Evolutionary conservation across 2,329 filamentous ascomycete genomes (phyloP), one percentile per base, ranked within the genome.

Genomic region (Exophiala lecanii-corni): DNA sequence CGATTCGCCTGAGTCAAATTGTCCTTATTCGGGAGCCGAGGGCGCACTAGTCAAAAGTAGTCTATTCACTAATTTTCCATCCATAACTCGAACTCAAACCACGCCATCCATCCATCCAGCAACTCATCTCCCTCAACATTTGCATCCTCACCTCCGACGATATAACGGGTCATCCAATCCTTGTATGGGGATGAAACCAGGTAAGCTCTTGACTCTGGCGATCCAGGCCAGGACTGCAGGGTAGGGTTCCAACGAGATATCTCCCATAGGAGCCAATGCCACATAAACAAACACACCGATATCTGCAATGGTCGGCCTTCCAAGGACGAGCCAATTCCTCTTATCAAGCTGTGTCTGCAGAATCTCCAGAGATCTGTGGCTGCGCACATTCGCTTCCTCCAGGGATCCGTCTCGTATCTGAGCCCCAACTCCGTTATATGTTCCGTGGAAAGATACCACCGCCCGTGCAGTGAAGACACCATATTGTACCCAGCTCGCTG

Each of bases 351-450:
- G 39, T 43, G 37, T 31, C 47, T 46, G 37, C 41, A 48, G 18
- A 45, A 19, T 76, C 74, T 42, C 71, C 72, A 53, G 75, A 75
- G 51, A 79, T 70, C 50, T 76, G 69, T 63, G 72, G 77, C 80
- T 80, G 82, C 49, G 79, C 79, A 55, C 79, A 82, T 57, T 50
- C 47, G 53, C 35, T 35, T 42, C 57, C 41, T 25, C 45, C 47
- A 49, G 12, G 3, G 26, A n/a, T 2, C 36, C 40, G 31, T 47
- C 53, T 3, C 48, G 45, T 13, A 47, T 41, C 31, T 53, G 48
- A 25, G 44, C 43, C 16, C 23, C 23, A 12, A 26, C 12, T 12
- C 23, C 23, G 12, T 26, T 26, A 26, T 26, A 26, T 26, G 51
- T 46, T 4, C 51, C 47, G 17, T 45, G 43, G 43, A 50, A 55